Base-by-base conservation (phyloP, 495 filamentous ascomycete species). In the Chaetomidium leptoderma region DNA sequence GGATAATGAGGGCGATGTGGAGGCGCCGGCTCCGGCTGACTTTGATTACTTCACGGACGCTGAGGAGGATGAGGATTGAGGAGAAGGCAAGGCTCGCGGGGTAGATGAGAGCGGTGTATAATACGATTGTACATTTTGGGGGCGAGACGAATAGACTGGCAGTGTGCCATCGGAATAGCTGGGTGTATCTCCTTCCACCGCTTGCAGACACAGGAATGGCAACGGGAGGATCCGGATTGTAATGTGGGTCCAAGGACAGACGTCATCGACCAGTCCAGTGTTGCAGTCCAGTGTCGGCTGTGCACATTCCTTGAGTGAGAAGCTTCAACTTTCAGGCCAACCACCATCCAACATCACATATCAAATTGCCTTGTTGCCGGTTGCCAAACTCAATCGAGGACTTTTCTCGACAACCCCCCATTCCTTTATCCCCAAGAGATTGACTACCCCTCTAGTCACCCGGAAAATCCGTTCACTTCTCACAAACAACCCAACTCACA, bases 31-130 rank as follows among this genome's bases (percentile, higher is more conserved):
- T 24, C 92, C 92, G 14, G 75, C 80, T 17, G 88, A 91, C 30
- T 97, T 97, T 70, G 85, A 91, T 17, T 96, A 97, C 67, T 83
- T 87, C 61, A 86, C 85, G 13, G 91, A 95, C 46, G 81, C 80
- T 5, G 86, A 87, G 57, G 81, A 86, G 42, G 79, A 82, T 6
- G 70, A 79, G 47, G 58, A 51, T 4, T 51, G 32, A n/a, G 19
- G 32, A 4, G 0, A 6, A 13, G 5, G 7, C 14, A 17, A 68
- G 52, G 32, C 9, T 10, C 32, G 32, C 5, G 44, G 14, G 29
- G 42, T 29, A 27, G 6, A 32, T 8, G 36, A 5, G 24, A 16
- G 46, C 26, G 35, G 16, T 53, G 49, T 51, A 60, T 55, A 59
- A 43, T 61, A 57, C 51, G 43, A 32, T 44, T 53, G 59, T 56